Evolutionary conservation across 202 grass and related monocot species (phyloP), one percentile per base, ranked within the genome.

Genomic region (Zoysia matrella): DNA sequence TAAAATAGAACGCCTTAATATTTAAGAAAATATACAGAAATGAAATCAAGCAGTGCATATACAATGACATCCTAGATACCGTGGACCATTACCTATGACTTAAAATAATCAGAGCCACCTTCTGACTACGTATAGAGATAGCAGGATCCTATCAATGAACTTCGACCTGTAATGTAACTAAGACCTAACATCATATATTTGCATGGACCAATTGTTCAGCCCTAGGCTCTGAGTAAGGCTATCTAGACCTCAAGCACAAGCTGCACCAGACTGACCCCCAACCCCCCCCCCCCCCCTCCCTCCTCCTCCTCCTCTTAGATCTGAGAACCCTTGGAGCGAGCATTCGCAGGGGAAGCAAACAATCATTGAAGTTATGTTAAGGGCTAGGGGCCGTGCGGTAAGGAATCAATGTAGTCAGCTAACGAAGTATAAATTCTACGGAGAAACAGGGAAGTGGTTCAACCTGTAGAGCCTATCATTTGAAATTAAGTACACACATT

Each of bases 1-100:
- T 83, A 76, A 45, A 69, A 80, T 30, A 90, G 83, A 77, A 68
- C 8, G 76, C 8, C 45, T 69, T 74, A 78, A 66, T 48, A 80
- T 50, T 77, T 52, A 3, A 71, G 73, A 82, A 39, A 72, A 65
- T 43, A 75, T 74, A 82, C 46, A 55, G 71, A 72, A 53, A 73
- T 73, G 75, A 78, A 12, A 11, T 60, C 51, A 58, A 71, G 42
- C 70, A 55, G 50, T 58, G 46, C 76, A 45, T 36, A 52, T 50
- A 82, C 52, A 78, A 57, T 73, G 8, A 1, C 18, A 81, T 74
- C 45, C 61, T 70, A 53, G 46, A 72, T 48, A 76, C 12, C 52
- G 51, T 58, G 13, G 52, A 54, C 12, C 67, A 67, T 60, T 58
- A 80, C 75, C 15, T 52, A 11, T 63, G 36, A 89, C 15, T 70